Conservation (phyloP, 257 asterid species). For the Haberlea rhodopensis region DNA sequence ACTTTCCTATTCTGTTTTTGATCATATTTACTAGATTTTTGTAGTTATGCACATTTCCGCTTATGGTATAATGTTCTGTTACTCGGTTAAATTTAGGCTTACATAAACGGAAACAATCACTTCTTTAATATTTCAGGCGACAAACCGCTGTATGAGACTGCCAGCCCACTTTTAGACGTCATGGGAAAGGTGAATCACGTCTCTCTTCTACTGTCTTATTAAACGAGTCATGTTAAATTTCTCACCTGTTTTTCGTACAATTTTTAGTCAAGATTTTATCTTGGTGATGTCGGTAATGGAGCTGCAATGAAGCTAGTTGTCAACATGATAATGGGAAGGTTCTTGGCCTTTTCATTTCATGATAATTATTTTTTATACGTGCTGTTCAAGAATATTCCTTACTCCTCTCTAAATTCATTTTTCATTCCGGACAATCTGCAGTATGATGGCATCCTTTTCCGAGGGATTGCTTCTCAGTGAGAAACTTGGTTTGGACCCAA, state of each 20-base stretch:
- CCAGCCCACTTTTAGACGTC: constrained; percentile 67
- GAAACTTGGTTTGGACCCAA: constrained; percentile 90
- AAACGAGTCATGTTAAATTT: not conserved
- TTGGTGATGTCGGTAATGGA: constrained; percentile 94
- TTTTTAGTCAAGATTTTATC: constrained; percentile 86
- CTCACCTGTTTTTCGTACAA: constrained; percentile 20
- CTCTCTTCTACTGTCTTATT: constrained; percentile 2
- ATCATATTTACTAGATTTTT: not conserved
- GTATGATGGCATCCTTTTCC: constrained; percentile 97
- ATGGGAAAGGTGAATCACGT: constrained; percentile 78
- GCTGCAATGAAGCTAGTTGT: constrained; percentile 97
- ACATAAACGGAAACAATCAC: constrained; percentile 16
- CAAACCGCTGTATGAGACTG: constrained; percentile 57
- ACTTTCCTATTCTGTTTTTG: not conserved
- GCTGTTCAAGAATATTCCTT: not conserved
- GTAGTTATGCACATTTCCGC: not conserved
- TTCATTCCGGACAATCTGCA: constrained; percentile 29
- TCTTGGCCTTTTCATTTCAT: constrained; percentile 1
- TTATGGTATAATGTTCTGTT: not conserved
- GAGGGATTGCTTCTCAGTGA: constrained; percentile 90
- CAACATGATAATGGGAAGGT: constrained; percentile 99
- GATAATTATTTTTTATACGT: not conserved
- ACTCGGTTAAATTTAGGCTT: constrained; percentile 10
- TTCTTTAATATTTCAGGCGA: constrained; percentile 59
- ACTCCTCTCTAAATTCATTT: not conserved